Conservation (phyloP, 2,329 filamentous ascomycete genomes). For the Penicillium sp. region DNA sequence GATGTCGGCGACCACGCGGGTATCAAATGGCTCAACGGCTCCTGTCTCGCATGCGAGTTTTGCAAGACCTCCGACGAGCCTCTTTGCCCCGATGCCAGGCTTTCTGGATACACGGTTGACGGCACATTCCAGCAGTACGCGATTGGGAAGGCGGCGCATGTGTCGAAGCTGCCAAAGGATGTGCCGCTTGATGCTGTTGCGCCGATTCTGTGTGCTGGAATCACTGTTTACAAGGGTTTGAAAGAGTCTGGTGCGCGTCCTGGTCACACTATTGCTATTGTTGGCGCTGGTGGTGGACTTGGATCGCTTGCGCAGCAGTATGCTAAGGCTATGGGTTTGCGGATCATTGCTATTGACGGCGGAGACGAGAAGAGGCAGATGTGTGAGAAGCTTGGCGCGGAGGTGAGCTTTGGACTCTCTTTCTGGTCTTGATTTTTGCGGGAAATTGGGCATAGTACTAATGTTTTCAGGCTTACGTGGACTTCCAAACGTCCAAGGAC, state of each 20-base stretch:
- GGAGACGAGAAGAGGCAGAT: constrained; percentile 76
- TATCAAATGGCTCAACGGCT: constrained; percentile 89
- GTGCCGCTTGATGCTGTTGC: constrained; percentile 71
- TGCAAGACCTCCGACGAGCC: constrained; percentile 79
- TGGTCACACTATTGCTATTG: constrained; percentile 76
- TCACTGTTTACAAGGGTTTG: constrained; percentile 87
- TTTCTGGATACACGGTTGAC: constrained; percentile 91
- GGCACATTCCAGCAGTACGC: constrained; percentile 91
- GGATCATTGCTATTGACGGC: constrained; percentile 75
- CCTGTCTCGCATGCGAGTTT: constrained; percentile 77
- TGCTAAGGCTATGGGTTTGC: constrained; percentile 83
- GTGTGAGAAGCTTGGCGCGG: constrained; percentile 63
- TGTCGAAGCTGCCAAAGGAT: constrained; percentile 75
- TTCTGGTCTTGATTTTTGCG: no score
- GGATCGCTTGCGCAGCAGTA: constrained; percentile 80
- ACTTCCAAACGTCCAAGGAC: constrained; percentile 73
- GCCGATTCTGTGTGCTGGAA: constrained; percentile 77
- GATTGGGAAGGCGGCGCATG: constrained; percentile 79
- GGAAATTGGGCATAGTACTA: not conserved
- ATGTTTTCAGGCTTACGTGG: constrained; percentile 59
- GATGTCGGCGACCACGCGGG: constrained; percentile 81
- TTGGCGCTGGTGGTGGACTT: constrained; percentile 80
- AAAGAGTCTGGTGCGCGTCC: constrained; percentile 75
- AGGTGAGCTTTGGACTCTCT: constrained; percentile 21
- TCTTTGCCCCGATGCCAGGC: constrained; percentile 67